Base-by-base conservation (phyloP, 306 rosid genomes). In the Macrotyloma uniflorum region DNA sequence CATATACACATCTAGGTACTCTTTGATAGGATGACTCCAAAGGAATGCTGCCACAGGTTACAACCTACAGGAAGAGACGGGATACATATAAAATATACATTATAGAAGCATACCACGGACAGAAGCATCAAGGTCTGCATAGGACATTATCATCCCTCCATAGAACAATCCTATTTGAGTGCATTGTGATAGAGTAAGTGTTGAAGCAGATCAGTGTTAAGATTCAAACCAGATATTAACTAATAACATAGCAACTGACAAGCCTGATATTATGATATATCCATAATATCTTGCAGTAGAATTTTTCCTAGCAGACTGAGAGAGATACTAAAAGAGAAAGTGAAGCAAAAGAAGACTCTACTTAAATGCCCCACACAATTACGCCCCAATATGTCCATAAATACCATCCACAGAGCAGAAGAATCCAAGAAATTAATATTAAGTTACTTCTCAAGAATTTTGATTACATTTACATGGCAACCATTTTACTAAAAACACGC, bases 21-120 rank as follows among this genome's bases (percentile, higher is more conserved):
- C 89, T 89, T 78, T 93, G 99, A 88, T 96, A 96, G 43, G 99
- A 93, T 13, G 98, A 88, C 82, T 96, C 99, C 87, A 96, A 72
- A 68, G 99, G 97, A 84, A 96, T 96, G 77, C 99, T 96, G 76
- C 99, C 98, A 70, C 99, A 96, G 24, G 99, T 96, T 70, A 96
- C 99, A 75, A 96, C 97, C 99, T 96, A 82, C 89, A 85, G 10
- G 75, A 75, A 80, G 81, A 46, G 76, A 46, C 16, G 79, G 10
- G 30, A 62, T 26, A 70, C 30, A 67, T 61, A 61, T 82, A 46
- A 72, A 63, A 38, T 23, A 73, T 24, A 50, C 26, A 32, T 18
- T 18, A 6, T 2, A 18, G 55, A 46, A 58, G 76, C 53, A 1
- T 10, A 18, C 36, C 54, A 20, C 69, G 6, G 36, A 75, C 36